These are phyloP conservation scores for Mycena pura DNA, from an alignment of 768 basidiomycete species.

Conservation along the genomic window DNA sequence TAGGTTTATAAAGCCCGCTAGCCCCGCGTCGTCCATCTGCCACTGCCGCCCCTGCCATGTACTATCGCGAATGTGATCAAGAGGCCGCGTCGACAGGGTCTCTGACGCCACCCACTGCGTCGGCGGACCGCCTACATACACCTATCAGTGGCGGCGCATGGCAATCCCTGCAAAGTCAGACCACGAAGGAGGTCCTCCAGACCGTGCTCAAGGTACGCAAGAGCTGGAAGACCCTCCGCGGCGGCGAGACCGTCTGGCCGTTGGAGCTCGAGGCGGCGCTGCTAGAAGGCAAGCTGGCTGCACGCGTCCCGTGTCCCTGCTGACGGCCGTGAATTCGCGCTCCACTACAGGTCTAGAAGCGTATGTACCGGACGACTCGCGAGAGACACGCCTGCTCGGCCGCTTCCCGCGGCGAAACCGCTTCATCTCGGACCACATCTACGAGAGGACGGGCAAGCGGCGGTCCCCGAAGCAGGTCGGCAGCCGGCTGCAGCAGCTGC, in stretches of 20 bases:
- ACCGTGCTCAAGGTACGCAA: conserved; percentile 73
- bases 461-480: conserved; percentile 83
- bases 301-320: conserved; percentile 13
- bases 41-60: conserved; percentile 11
- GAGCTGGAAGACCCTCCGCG: conserved; percentile 77
- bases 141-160: conserved; percentile 13
- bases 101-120: conserved; percentile 20
- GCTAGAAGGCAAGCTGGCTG: conserved; percentile 63
- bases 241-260: conserved; percentile 81
- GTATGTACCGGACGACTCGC: conserved; percentile 74
- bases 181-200: conserved; percentile 65
- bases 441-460: conserved; percentile 68
- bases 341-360: conserved; percentile 67
- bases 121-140: conserved; percentile 21
- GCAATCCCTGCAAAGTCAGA: conserved; percentile 39
- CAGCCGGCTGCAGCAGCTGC: conserved; percentile 78
- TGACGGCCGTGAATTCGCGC: too few relatives aligned
- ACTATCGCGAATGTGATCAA: conserved; percentile 22
- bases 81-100: conserved; percentile 21
- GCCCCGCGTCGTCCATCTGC: not conserved
- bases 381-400: conserved; percentile 75
- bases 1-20: conserved; percentile 5
- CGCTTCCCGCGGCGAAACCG: conserved; percentile 82
- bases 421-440: conserved; percentile 83
- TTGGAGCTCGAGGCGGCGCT: conserved; percentile 79